Conservation (phyloP, 768 basidiomycete genomes). For the Dacryopinax spathularia region DNA sequence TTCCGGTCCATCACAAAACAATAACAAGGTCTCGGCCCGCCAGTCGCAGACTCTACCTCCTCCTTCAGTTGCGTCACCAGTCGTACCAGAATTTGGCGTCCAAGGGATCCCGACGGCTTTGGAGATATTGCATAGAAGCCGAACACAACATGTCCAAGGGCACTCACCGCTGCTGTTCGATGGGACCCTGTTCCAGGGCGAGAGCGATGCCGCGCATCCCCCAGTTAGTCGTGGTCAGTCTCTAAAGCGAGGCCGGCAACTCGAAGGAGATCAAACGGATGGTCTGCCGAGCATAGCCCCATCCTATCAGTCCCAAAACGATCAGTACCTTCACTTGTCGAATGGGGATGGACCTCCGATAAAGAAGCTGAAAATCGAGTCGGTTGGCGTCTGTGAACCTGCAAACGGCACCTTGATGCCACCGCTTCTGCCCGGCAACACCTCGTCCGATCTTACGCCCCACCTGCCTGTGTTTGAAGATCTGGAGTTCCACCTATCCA, state of each 20-base stretch:
- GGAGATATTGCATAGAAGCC: background rate
- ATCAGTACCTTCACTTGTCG: background rate
- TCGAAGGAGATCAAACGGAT: conserved; percentile 11
- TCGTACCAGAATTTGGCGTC: background rate
- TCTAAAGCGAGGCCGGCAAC: conserved; percentile 1
- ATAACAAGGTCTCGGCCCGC: conserved; percentile 2
- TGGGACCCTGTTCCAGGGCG: background rate
- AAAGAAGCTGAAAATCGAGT: conserved; percentile 5
- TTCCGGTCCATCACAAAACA: background rate
- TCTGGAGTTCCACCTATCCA: background rate
- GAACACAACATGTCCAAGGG: background rate
- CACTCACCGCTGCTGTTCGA: background rate
- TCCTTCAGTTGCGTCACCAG: background rate
- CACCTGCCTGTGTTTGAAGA: background rate
- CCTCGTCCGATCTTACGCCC: background rate
- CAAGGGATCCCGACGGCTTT: background rate
- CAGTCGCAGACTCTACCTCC: conserved; percentile 9
- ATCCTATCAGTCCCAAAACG: background rate
- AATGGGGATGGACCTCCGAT: conserved; percentile 29
- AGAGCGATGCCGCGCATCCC: background rate
- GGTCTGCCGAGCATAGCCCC: background rate
- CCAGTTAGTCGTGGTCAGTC: background rate
- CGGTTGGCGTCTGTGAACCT: background rate
- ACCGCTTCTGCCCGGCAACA: background rate
- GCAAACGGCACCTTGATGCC: background rate